Evolutionary conservation across 2,329 filamentous ascomycete genomes (phyloP).

Genomic region (Botrytis fabae): DNA sequence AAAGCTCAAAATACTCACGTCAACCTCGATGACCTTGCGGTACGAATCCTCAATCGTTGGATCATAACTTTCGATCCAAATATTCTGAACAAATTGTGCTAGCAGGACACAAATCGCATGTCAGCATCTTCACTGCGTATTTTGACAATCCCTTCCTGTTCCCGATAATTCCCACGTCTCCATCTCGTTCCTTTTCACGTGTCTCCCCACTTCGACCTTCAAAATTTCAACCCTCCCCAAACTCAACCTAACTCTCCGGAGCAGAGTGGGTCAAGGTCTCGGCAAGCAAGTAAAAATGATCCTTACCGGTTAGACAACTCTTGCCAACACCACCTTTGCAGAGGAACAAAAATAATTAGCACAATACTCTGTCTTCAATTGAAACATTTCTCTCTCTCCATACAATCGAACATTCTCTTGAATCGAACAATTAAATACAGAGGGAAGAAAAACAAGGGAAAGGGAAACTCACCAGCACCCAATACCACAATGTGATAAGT

Average conservation of each 20-base stretch:
- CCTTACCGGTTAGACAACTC: conserved; percentile 70
- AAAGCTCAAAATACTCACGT: conserved; percentile 52
- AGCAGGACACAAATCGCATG: conserved; percentile 19
- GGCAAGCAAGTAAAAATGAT: conserved; percentile 17
- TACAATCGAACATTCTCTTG: neutral
- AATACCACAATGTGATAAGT: conserved; percentile 69
- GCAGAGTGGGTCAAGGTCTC: conserved; percentile 20
- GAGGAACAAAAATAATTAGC: conserved; percentile 39
- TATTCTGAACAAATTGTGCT: conserved; percentile 76
- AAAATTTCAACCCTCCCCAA: conserved; percentile 4
- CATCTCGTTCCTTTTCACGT: neutral
- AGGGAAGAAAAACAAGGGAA: conserved; percentile 4
- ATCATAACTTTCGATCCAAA: conserved; percentile 71
- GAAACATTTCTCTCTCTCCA: neutral
- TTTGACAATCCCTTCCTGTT: neutral
- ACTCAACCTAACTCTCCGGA: conserved; percentile 7
- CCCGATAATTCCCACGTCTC: neutral
- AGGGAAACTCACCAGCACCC: conserved; percentile 52
- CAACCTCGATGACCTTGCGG: conserved; percentile 63
- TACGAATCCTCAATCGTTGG: conserved; percentile 64
- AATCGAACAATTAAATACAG: neutral
- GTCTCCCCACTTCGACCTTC: neutral
- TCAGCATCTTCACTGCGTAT: conserved; percentile 1
- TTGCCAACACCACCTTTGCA: conserved; percentile 68
- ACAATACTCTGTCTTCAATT: neutral